Conservation (phyloP, 164 flowering plant species). For the Echeveria elegans region DNA sequence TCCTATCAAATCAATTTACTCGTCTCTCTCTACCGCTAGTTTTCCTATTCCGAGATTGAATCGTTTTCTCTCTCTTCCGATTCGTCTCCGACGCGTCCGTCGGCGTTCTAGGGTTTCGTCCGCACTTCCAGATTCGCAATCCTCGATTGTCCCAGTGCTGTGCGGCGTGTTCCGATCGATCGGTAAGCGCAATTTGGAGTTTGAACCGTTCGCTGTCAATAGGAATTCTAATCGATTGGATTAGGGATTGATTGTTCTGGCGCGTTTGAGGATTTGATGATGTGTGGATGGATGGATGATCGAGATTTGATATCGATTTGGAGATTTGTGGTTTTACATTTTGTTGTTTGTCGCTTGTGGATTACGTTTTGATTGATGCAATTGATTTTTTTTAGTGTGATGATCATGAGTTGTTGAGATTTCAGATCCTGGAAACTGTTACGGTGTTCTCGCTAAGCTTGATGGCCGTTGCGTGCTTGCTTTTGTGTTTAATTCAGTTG, state of each 20-base stretch:
- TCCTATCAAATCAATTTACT: background rate
- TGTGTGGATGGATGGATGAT: background rate
- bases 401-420: background rate
- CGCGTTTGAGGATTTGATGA: background rate
- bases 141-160: background rate
- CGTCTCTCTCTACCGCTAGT: too few relatives aligned
- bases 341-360: background rate
- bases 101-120: background rate
- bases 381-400: background rate
- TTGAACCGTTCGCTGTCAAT: background rate
- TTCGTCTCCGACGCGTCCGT: slow-evolving; percentile 2
- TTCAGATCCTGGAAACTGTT: background rate
- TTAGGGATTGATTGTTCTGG: background rate
- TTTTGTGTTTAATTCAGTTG: background rate
- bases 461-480: too few relatives aligned
- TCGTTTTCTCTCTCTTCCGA: background rate
- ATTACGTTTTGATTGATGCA: background rate
- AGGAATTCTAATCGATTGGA: background rate
- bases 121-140: background rate
- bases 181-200: background rate
- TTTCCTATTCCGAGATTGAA: background rate
- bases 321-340: background rate
- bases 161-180: background rate
- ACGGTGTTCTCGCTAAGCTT: background rate
- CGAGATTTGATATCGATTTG: background rate